Conservation (phyloP, 139 green algal genomes). For the Chlamydomonas incerta region DNA sequence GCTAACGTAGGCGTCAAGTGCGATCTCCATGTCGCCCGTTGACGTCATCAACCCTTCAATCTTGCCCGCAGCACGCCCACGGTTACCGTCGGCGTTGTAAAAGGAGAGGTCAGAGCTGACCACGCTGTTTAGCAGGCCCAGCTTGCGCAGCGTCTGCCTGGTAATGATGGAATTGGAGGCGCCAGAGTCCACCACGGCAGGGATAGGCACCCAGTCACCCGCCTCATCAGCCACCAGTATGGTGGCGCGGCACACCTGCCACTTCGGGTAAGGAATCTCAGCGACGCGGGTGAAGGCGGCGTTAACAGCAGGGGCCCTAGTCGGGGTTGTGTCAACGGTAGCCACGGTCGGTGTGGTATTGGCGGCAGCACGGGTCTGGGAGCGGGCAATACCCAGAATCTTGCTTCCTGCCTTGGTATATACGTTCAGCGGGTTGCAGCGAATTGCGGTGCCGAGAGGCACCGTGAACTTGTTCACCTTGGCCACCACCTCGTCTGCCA, state of each 20-base stretch:
- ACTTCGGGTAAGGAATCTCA: no score
- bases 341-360: neutral
- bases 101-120: neutral
- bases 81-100: neutral
- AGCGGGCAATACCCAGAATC: neutral
- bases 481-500: no score
- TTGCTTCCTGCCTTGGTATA: no score
- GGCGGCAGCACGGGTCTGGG: neutral
- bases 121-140: neutral
- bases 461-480: no score
- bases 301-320: no score
- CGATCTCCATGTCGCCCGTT: no score
- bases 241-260: neutral
- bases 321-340: no score
- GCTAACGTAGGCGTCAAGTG: no score
- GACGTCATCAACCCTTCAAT: no score
- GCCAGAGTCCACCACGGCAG: neutral
- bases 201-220: neutral
- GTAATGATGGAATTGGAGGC: neutral
- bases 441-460: no score
- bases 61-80: neutral
- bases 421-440: no score
- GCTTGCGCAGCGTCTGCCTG: neutral
- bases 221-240: neutral
- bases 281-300: no score